Conservation (phyloP, 352 stramenopile genomes). For the Globisporangium irregulare region DNA sequence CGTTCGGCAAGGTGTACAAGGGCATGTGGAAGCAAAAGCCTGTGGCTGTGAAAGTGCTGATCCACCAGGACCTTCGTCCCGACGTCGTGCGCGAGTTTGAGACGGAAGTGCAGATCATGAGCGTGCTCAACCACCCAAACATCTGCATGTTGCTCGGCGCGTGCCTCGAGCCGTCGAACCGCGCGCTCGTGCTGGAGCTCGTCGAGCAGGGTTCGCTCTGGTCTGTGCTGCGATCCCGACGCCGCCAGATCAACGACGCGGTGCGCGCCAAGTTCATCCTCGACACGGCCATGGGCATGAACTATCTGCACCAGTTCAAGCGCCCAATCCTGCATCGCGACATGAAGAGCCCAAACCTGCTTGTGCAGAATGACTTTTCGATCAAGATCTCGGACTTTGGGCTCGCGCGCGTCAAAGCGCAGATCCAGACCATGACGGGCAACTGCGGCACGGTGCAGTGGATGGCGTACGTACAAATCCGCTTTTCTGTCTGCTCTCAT, state of each 20-base stretch:
- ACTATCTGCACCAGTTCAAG: constrained; percentile 85
- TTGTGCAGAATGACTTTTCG: constrained; percentile 78
- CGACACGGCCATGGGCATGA: constrained; percentile 84
- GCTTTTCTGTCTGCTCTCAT: constrained; percentile 11
- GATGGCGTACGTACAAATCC: constrained; percentile 71
- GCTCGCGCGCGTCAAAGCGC: constrained; percentile 88
- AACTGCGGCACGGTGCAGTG: constrained; percentile 89
- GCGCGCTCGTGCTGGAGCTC: constrained; percentile 96
- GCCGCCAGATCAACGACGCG: constrained; percentile 33
- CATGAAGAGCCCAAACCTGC: constrained; percentile 89
- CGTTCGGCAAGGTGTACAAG: constrained; percentile 78
- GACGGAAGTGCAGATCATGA: constrained; percentile 84
- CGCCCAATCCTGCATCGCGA: constrained; percentile 88
- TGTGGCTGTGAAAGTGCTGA: constrained; percentile 77
- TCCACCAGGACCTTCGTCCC: constrained; percentile 63
- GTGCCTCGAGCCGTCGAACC: constrained; percentile 89
- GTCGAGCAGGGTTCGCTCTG: constrained; percentile 92
- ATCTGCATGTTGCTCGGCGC: constrained; percentile 96
- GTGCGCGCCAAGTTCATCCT: constrained; percentile 59
- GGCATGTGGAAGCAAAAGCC: constrained; percentile 48
- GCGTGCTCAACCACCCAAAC: constrained; percentile 93
- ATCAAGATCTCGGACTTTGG: constrained; percentile 93
- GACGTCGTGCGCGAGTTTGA: constrained; percentile 78
- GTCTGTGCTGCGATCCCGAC: constrained; percentile 80
- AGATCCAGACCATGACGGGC: constrained; percentile 91